phyloP scores from a whole-genome alignment of 345 rosid genomes.

The Conringia planisiliqua region DNA sequence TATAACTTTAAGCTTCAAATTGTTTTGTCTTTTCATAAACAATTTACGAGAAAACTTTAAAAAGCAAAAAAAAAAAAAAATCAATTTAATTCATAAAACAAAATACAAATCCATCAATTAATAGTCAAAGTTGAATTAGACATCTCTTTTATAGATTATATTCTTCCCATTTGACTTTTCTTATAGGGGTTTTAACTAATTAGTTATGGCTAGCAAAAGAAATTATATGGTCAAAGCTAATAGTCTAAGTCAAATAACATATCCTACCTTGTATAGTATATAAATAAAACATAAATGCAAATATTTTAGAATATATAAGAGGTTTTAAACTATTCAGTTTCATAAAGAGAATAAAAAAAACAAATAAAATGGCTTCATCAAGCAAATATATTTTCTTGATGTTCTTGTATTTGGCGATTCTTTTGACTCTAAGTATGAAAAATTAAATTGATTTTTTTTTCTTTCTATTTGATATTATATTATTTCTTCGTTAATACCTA shows the following conservation, averaged over 20 bases:
- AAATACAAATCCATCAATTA: too few relatives aligned
- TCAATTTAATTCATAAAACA: not conserved
- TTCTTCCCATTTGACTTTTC: too few relatives aligned
- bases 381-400: not conserved
- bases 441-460: not conserved
- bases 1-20: too few relatives aligned
- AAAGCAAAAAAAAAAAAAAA: too few relatives aligned
- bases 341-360: not conserved
- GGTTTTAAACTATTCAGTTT: not conserved
- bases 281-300: not conserved
- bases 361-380: conserved; percentile 1
- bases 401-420: conserved; percentile 6
- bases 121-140: not conserved
- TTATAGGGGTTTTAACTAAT: too few relatives aligned
- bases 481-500: not conserved
- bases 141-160: too few relatives aligned
- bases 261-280: not conserved
- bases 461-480: not conserved
- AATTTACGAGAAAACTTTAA: too few relatives aligned
- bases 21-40: too few relatives aligned
- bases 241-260: not conserved
- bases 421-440: conserved; percentile 11
- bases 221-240: not conserved
- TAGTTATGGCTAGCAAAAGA: not conserved
- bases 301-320: not conserved